Base-by-base conservation (phyloP, 1,284 basidiomycete species). In the Dichomitus squalens region DNA sequence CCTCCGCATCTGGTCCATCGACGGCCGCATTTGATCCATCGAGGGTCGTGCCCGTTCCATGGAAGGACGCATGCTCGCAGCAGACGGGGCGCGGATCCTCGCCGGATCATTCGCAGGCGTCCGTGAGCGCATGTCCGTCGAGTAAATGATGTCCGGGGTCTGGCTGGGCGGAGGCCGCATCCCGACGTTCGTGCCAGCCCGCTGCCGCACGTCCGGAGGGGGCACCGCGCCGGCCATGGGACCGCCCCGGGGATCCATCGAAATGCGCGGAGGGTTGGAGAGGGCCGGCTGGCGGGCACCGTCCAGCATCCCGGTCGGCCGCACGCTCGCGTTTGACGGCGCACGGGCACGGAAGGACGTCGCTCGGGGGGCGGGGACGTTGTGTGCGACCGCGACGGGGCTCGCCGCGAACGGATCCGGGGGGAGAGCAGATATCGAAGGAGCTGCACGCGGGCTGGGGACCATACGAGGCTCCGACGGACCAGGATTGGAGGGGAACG, bases 101-200 rank as follows among this genome's bases (percentile, higher is more conserved):
- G 41, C 39, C 16, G 64, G 58, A 44, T 66, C 61, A 46, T 59
- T 59, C n/a, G 47, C 53, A 4, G 61, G 58, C 20, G 58, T 58
- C 47, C 56, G 34, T 31, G 48, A 11, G 39, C 62, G 61, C 34
- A 51, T 38, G 23, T 60, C 63, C 16, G 67, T 67, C 3, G 68
- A 66, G 34, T 69, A 70, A 33, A 68, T 63, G 39, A 70, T 49
- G 11, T 67, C 65, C 25, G 65, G 64, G 16, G 52, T 64, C 21
- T 48, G 57, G 29, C 62, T 47, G 25, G 58, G 41, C 11, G 57
- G 48, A 16, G 61, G 59, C 12, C 63, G 58, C 11, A 47, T 38
- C 44, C 60, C 62, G 23, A 53, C 47, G 47, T 65, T 64, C 21
- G 68, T 68, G n/a, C 63, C 60, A 14, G 70, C 59, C 18, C 70